Evolutionary conservation across 441 rosid species (phyloP).

Genomic region (Daphne laureola): DNA sequence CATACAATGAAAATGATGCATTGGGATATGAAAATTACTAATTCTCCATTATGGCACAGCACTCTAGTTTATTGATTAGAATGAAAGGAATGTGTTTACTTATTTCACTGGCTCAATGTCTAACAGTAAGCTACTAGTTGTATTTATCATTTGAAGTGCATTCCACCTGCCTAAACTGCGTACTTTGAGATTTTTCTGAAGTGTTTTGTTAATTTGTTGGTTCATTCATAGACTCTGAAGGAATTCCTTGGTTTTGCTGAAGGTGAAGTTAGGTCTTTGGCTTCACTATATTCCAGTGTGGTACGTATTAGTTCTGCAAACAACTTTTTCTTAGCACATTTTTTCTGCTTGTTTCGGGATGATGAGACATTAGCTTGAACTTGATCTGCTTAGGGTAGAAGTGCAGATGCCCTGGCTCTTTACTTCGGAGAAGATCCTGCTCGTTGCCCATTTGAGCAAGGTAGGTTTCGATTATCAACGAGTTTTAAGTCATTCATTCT

Average conservation of each 20-base stretch:
- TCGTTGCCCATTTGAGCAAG: conserved; percentile 75
- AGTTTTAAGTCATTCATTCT: background rate
- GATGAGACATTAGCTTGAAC: conserved; percentile 15
- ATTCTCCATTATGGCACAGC: too few species aligned
- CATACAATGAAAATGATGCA: too few species aligned
- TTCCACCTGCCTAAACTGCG: too few species aligned
- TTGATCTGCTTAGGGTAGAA: conserved; percentile 51
- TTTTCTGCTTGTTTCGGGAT: background rate
- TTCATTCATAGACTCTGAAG: conserved; percentile 35
- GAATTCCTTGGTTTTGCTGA: conserved; percentile 61
- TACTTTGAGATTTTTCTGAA: too few species aligned
- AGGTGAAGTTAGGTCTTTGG: conserved; percentile 60
- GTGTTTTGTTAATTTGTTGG: conserved; percentile 12
- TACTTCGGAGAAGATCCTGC: conserved; percentile 79
- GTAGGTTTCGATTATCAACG: conserved; percentile 17
- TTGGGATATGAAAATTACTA: too few species aligned
- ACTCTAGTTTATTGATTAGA: too few species aligned
- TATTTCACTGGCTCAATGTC: too few species aligned
- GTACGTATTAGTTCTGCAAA: conserved; percentile 25
- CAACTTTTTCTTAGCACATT: background rate
- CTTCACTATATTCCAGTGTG: conserved; percentile 57
- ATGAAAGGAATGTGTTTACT: too few species aligned
- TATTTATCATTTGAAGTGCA: too few species aligned
- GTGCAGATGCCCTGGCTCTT: conserved; percentile 57
- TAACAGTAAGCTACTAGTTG: too few species aligned